phyloP scores from a whole-genome alignment of 495 filamentous ascomycete species.

The Cercophora scortea region DNA sequence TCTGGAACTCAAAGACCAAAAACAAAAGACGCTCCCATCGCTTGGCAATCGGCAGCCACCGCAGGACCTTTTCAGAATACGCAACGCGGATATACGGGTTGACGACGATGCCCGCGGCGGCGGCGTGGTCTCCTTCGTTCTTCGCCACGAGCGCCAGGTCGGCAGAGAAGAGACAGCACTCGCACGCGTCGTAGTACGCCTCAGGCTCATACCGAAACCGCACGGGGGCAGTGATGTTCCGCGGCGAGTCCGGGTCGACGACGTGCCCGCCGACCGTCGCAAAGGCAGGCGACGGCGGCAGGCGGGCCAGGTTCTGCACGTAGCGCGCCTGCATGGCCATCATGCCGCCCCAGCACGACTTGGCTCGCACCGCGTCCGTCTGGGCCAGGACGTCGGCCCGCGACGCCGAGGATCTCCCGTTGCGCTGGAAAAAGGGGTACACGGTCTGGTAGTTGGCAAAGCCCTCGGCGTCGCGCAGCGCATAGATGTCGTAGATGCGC shows the following conservation, averaged over 20 bases:
- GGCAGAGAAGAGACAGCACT: conserved; percentile 73
- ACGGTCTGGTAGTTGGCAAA: conserved; percentile 63
- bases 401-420: conserved; percentile 46
- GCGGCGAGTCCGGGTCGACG: conserved; percentile 18
- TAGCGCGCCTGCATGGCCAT: conserved; percentile 66
- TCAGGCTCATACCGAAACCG: conserved; percentile 60
- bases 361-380: conserved; percentile 63
- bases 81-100: conserved; percentile 68
- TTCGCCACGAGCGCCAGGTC: conserved; percentile 43
- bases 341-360: conserved; percentile 79
- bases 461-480: conserved; percentile 66
- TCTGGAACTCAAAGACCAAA: conserved; percentile 47
- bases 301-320: conserved; percentile 34
- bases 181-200: conserved; percentile 66
- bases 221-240: conserved; percentile 34
- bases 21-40: conserved; percentile 54
- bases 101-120: conserved; percentile 51
- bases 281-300: conserved; percentile 13
- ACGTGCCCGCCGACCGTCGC: conserved; percentile 14
- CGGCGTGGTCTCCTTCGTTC: conserved; percentile 21
- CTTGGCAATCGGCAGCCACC: conserved; percentile 47
- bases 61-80: conserved; percentile 46
- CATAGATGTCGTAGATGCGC: conserved; percentile 79
- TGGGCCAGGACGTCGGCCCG: conserved; percentile 52
- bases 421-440: conserved; percentile 64